A percentile compares a stretch with the other conserved stretches of the same genome.
phyloP scores from a whole-genome alignment of 1,284 basidiomycete genomes.

The Taiwanofungus camphoratus region DNA sequence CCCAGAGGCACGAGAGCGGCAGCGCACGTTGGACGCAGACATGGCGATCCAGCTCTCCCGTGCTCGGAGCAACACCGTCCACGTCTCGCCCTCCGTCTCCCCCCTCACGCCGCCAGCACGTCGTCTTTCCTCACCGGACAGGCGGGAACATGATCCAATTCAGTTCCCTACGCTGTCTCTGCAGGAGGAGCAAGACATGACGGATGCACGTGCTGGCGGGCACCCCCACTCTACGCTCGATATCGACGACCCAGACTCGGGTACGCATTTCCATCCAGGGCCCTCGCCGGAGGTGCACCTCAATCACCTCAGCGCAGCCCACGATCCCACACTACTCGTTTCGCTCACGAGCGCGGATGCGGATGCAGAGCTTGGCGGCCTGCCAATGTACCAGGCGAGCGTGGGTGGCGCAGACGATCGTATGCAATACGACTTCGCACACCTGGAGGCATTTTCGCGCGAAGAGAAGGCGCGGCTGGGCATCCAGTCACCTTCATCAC shows the following conservation, averaged over 20 bases:
- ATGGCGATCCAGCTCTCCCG: constrained; percentile 79
- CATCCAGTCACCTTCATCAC: constrained; percentile 35
- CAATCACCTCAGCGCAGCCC: constrained; percentile 36
- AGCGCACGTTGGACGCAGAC: constrained; percentile 81
- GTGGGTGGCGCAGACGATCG: constrained; percentile 27
- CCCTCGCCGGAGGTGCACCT: constrained; percentile 23
- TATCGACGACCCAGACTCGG: constrained; percentile 8
- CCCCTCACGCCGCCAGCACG: constrained; percentile 18
- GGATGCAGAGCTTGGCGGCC: constrained; percentile 33
- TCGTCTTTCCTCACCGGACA: constrained; percentile 19
- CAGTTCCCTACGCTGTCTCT: constrained; percentile 35
- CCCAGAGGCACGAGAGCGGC: constrained; percentile 67
- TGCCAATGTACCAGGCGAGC: constrained; percentile 59
- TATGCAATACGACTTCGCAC: constrained; percentile 63
- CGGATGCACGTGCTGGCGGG: constrained; percentile 38
- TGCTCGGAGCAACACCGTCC: constrained; percentile 62
- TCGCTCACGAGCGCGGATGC: constrained; percentile 22
- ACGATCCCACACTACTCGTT: constrained; percentile 45
- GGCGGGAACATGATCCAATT: constrained; percentile 13
- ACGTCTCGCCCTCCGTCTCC: constrained; percentile 12
- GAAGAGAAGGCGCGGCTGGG: constrained; percentile 63
- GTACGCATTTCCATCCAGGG: constrained; percentile 24
- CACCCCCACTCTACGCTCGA: constrained; percentile 14
- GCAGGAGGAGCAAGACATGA: constrained; percentile 40
- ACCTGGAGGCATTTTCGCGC: constrained; percentile 77